Conservation (phyloP, 441 rosid genomes). For the Macaranga tanarius region DNA sequence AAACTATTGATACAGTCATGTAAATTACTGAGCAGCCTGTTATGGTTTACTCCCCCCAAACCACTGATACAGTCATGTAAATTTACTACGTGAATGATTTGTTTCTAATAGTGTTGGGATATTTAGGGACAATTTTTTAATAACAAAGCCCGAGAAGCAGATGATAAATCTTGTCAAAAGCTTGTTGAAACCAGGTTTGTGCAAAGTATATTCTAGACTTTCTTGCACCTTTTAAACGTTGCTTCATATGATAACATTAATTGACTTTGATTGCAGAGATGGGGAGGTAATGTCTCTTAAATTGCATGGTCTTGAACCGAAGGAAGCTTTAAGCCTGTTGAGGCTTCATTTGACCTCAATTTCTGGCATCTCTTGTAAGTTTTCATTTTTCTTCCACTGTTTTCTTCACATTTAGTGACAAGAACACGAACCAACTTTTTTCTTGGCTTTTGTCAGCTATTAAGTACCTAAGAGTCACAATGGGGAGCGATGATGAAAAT, state of each 20-base stretch:
- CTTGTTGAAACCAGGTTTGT: conserved; percentile 50
- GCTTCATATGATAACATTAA: not conserved
- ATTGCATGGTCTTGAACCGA: conserved; percentile 13
- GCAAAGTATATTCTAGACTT: not conserved
- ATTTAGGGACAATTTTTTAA: conserved; percentile 52
- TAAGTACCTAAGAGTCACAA: conserved; percentile 14
- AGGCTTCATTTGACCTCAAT: conserved; percentile 14
- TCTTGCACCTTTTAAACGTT: not conserved
- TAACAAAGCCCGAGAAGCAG: conserved; percentile 53
- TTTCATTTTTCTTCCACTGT: not conserved
- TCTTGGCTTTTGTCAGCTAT: conserved; percentile 10
- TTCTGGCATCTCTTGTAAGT: conserved; percentile 16
- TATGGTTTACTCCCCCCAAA: not conserved
- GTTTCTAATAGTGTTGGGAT: conserved; percentile 16
- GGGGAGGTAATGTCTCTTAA: conserved; percentile 11
- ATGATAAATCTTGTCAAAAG: conserved; percentile 51
- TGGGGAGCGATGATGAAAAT: conserved; percentile 9
- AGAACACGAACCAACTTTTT: not conserved
- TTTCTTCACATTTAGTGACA: not conserved
- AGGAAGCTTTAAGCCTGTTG: conserved; percentile 16
- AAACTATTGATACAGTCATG: too few relatives aligned
- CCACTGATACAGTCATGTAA: too few relatives aligned
- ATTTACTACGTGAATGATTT: not conserved
- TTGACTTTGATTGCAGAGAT: conserved; percentile 2
- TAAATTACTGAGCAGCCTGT: not conserved